Conservation (phyloP, 1,284 basidiomycete genomes). For the Golubevia pallescens region DNA sequence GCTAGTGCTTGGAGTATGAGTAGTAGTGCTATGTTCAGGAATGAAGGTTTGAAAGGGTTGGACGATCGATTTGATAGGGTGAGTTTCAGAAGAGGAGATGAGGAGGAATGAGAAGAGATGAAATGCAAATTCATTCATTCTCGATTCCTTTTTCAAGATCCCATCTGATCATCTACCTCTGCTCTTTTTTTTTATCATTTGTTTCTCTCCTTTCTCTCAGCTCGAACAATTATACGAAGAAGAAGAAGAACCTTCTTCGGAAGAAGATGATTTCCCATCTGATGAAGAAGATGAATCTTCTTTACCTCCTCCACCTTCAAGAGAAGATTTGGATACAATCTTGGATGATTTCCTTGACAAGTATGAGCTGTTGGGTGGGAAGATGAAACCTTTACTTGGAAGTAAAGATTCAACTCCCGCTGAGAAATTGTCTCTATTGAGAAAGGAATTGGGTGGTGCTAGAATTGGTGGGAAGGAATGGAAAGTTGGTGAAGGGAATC, state of each 20-base stretch:
- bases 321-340: slow-evolving; percentile 87
- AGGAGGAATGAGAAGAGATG: background rate
- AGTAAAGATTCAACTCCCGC: slow-evolving; percentile 65
- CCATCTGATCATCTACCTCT: too few relatives aligned
- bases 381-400: slow-evolving; percentile 72
- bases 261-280: slow-evolving; percentile 40
- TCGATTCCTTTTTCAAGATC: background rate
- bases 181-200: too few relatives aligned
- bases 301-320: slow-evolving; percentile 69
- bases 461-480: slow-evolving; percentile 33
- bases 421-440: slow-evolving; percentile 72
- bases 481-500: slow-evolving; percentile 14
- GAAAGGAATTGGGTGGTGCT: slow-evolving; percentile 43
- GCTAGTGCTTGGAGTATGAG: slow-evolving; percentile 73
- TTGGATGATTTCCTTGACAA: slow-evolving; percentile 93
- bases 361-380: slow-evolving; percentile 86
- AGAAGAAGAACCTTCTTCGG: too few relatives aligned
- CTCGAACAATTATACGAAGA: too few relatives aligned
- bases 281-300: slow-evolving; percentile 66
- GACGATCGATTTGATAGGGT: slow-evolving; percentile 95
- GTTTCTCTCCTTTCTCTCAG: too few relatives aligned
- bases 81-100: slow-evolving; percentile 30
- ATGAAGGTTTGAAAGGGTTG: slow-evolving; percentile 82
- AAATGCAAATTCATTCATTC: background rate
- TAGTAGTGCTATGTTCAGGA: slow-evolving; percentile 92